Percentiles rank a stretch among this genome's conserved stretches.
Evolutionary conservation across 2,329 filamentous ascomycete genomes (phyloP).

Genomic region (Phialophora macrospora): DNA sequence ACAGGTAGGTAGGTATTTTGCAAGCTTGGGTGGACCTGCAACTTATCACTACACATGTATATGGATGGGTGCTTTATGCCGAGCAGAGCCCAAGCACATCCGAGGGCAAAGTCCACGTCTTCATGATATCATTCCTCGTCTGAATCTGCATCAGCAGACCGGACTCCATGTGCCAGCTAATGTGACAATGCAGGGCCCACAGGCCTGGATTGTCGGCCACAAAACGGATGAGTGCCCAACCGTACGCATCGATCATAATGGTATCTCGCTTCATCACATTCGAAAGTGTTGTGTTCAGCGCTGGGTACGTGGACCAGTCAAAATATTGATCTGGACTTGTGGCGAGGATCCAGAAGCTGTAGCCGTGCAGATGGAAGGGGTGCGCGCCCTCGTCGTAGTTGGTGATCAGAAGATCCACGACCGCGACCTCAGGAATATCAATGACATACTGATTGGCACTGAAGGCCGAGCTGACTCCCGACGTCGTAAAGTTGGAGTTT

Average conservation of each 20-base stretch:
- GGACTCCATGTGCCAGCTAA: slow-evolving; percentile 46
- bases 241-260: slow-evolving; percentile 44
- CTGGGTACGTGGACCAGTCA: slow-evolving; percentile 36
- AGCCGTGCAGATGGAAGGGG: slow-evolving; percentile 58
- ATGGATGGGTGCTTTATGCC: neutral
- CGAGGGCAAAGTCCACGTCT: slow-evolving; percentile 10
- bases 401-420: slow-evolving; percentile 47
- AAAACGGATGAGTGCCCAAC: slow-evolving; percentile 45
- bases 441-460: slow-evolving; percentile 21
- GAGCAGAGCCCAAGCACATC: slow-evolving; percentile 16
- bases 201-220: slow-evolving; percentile 45
- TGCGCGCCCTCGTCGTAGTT: slow-evolving; percentile 48
- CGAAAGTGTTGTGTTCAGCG: slow-evolving; percentile 11
- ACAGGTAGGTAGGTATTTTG: neutral
- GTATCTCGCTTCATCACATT: slow-evolving; percentile 39
- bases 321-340: slow-evolving; percentile 50
- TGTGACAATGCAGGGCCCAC: slow-evolving; percentile 47
- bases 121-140: slow-evolving; percentile 19
- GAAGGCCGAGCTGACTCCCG: slow-evolving; percentile 17
- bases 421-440: slow-evolving; percentile 6
- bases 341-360: slow-evolving; percentile 15
- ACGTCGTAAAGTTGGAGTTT: slow-evolving; percentile 6
- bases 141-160: slow-evolving; percentile 39
- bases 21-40: neutral
- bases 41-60: neutral